Percentiles rank a stretch among this genome's conserved stretches.
These are phyloP conservation scores for Penicillium goetzii DNA, from an alignment of 495 filamentous ascomycete genomes.

Conservation along the genomic window DNA sequence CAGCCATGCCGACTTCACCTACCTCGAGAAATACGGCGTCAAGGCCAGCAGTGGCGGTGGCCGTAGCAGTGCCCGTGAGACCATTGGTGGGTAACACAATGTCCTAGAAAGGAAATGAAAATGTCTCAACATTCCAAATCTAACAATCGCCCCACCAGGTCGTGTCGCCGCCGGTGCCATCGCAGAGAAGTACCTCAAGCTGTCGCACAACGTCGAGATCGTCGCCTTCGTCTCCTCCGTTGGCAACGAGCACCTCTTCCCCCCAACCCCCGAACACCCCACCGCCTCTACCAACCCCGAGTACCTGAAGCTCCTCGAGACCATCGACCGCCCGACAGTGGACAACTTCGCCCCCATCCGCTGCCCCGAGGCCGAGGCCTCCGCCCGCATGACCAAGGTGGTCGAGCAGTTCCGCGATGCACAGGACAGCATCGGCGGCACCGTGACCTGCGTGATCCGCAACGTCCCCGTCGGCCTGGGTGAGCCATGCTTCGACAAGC, in stretches of 20 bases:
- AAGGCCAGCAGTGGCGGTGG: conserved; percentile 93
- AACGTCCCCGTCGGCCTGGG: conserved; percentile 87
- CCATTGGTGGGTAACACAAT: conserved; percentile 64
- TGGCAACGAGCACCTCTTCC: conserved; percentile 80
- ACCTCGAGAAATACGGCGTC: conserved; percentile 95
- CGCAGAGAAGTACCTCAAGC: conserved; percentile 86
- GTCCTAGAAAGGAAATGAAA: neutral
- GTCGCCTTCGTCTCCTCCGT: conserved; percentile 89
- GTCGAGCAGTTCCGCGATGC: conserved; percentile 81
- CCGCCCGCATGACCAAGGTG: conserved; percentile 73
- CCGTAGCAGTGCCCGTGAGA: conserved; percentile 90
- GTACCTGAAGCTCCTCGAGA: conserved; percentile 76
- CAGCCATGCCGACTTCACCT: conserved; percentile 95
- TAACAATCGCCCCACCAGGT: conserved; percentile 42
- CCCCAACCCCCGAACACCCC: conserved; percentile 75
- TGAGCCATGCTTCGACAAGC: conserved; percentile 95
- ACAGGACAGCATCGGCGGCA: conserved; percentile 90
- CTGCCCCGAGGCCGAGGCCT: conserved; percentile 71
- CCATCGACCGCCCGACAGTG: conserved; percentile 75
- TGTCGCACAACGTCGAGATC: conserved; percentile 86
- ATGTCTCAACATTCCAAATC: neutral
- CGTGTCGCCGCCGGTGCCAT: conserved; percentile 94
- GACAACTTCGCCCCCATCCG: conserved; percentile 84
- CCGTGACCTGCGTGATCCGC: conserved; percentile 93
- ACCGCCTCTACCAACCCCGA: conserved; percentile 77